Conservation (phyloP, 176 grass and related monocot species). For the Pontederia paniculata region DNA sequence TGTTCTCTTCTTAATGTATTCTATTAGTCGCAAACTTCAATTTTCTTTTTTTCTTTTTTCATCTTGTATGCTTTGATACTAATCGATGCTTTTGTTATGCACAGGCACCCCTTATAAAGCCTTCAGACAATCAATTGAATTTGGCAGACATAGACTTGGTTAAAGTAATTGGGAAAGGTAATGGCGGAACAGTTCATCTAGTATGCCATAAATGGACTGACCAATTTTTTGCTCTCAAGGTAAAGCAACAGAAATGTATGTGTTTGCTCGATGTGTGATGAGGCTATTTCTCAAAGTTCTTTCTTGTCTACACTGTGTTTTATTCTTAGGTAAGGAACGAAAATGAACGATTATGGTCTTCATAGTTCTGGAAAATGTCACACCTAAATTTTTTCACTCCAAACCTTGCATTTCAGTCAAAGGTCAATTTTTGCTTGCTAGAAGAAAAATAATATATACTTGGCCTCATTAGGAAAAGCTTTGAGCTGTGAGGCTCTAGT, state of each 20-base stretch:
- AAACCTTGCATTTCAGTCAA: too few species aligned
- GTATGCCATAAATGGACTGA: constrained; percentile 94
- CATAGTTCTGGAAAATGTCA: too few species aligned
- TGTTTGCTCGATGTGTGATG: constrained; percentile 1
- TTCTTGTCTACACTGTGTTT: background rate
- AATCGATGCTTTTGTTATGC: constrained; percentile 7
- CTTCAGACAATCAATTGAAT: constrained; percentile 53
- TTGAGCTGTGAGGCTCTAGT: too few species aligned
- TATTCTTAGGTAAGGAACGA: background rate
- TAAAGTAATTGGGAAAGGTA: constrained; percentile 94
- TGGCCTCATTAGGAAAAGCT: too few species aligned
- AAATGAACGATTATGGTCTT: too few species aligned
- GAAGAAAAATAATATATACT: too few species aligned
- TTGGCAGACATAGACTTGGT: constrained; percentile 67
- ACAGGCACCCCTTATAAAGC: constrained; percentile 52
- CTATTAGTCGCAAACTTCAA: too few species aligned
- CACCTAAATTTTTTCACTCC: too few species aligned
- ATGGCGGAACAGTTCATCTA: constrained; percentile 72
- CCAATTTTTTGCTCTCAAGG: constrained; percentile 97
- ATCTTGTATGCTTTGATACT: too few species aligned
- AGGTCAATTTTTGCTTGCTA: too few species aligned
- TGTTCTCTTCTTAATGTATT: too few species aligned
- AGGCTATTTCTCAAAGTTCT: background rate
- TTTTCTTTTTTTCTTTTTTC: too few species aligned
- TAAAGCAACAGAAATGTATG: constrained; percentile 9